phyloP scores from a whole-genome alignment of 805 yeast genomes.

The Starmerella stigmatis region DNA sequence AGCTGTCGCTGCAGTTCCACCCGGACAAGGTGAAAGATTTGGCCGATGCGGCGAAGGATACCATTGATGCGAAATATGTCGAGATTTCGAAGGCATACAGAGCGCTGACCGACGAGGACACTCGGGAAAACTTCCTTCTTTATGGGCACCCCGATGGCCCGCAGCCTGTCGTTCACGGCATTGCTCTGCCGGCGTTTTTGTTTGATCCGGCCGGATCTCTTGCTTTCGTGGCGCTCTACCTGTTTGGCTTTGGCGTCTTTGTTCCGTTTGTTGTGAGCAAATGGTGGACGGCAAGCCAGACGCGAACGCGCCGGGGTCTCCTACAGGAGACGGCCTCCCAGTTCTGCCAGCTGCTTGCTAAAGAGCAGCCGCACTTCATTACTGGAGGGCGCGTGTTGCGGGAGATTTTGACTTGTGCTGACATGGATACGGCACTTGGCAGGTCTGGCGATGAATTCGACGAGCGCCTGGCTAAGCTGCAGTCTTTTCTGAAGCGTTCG shows the following conservation, averaged over 20 bases:
- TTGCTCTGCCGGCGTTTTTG: slow-evolving; percentile 85
- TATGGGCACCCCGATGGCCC: slow-evolving; percentile 99
- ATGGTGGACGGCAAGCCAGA: slow-evolving; percentile 84
- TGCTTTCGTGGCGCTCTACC: slow-evolving; percentile 53
- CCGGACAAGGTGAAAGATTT: slow-evolving; percentile 72
- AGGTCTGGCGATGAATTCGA: slow-evolving; percentile 36
- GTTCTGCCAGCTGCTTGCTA: slow-evolving; percentile 62
- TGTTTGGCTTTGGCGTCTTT: slow-evolving; percentile 60
- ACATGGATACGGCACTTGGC: slow-evolving; percentile 35
- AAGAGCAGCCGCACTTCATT: slow-evolving; percentile 43
- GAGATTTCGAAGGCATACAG: slow-evolving; percentile 84
- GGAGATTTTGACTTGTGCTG: slow-evolving; percentile 58
- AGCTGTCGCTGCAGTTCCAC: slow-evolving; percentile 76
- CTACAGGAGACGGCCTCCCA: slow-evolving; percentile 73
- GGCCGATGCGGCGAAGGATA: slow-evolving; percentile 45
- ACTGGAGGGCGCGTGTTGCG: slow-evolving; percentile 44
- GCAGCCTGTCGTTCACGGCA: slow-evolving; percentile 79
- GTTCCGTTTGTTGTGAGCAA: slow-evolving; percentile 71
- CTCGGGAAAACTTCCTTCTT: slow-evolving; percentile 67
- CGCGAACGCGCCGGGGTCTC: slow-evolving; percentile 72
- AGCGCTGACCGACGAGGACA: slow-evolving; percentile 82
- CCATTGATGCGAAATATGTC: slow-evolving; percentile 67
- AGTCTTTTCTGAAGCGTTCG: slow-evolving; percentile 48
- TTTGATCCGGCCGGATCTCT: slow-evolving; percentile 73
- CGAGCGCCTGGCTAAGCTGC: slow-evolving; percentile 43